Evolutionary conservation across 2,329 filamentous ascomycete genomes (phyloP).

Genomic region (Diaporthe vaccinii): DNA sequence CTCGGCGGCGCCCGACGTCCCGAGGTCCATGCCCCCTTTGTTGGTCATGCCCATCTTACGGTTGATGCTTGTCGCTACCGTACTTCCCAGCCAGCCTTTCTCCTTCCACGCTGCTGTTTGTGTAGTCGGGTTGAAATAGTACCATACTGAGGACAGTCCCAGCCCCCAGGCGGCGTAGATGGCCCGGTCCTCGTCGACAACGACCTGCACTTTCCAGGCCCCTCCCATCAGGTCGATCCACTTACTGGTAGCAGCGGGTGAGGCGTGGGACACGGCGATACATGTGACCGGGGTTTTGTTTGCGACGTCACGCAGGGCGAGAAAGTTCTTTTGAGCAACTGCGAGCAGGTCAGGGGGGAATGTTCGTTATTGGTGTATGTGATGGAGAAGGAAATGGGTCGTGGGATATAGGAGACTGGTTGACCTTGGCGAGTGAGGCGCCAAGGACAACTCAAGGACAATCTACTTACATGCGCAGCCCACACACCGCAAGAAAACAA

Average conservation of each 20-base stretch:
- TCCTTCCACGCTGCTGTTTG: conserved; percentile 67
- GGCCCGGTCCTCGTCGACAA: conserved; percentile 69
- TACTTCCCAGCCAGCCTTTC: conserved; percentile 67
- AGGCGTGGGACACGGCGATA: conserved; percentile 72
- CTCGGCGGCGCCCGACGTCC: conserved; percentile 51
- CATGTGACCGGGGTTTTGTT: conserved; percentile 65
- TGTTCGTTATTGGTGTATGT: neutral
- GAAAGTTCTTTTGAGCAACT: conserved; percentile 71
- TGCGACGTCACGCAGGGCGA: conserved; percentile 67
- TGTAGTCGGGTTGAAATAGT: conserved; percentile 66
- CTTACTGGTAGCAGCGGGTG: conserved; percentile 65
- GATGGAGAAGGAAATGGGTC: neutral
- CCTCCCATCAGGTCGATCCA: conserved; percentile 72
- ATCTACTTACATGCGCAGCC: conserved; percentile 66
- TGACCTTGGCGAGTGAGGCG: neutral
- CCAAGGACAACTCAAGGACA: neutral
- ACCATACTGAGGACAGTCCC: conserved; percentile 64
- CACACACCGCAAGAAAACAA: conserved; percentile 68
- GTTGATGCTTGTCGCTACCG: conserved; percentile 62
- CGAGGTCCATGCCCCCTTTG: conserved; percentile 18
- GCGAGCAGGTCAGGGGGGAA: conserved; percentile 23
- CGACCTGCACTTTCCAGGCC: conserved; percentile 67
- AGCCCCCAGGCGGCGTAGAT: conserved; percentile 73
- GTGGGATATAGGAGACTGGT: neutral
- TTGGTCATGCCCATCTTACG: conserved; percentile 38